Conservation (phyloP, 78 protist genomes). For the Dictyostelium capitatum region DNA sequence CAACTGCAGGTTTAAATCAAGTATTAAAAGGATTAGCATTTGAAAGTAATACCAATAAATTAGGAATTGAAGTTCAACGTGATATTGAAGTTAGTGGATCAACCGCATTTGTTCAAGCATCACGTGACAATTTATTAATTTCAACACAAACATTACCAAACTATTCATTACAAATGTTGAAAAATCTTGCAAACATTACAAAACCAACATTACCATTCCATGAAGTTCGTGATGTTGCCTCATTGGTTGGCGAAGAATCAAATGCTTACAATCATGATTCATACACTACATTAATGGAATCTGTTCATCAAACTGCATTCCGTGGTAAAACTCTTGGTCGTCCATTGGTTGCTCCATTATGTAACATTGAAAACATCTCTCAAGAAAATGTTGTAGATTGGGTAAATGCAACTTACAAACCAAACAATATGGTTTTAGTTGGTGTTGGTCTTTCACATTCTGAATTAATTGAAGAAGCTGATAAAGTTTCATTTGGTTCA, state of each 20-base stretch:
- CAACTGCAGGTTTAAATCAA: constrained; percentile 68
- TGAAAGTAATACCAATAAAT: constrained; percentile 34
- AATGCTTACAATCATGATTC: constrained; percentile 50
- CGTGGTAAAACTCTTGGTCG: constrained; percentile 81
- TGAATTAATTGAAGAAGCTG: constrained; percentile 65
- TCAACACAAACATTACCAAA: constrained; percentile 51
- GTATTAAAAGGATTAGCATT: constrained; percentile 56
- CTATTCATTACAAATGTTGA: constrained; percentile 47
- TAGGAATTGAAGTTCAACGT: constrained; percentile 66
- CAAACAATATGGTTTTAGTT: constrained; percentile 63
- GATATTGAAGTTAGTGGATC: constrained; percentile 50
- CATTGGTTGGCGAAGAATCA: constrained; percentile 15
- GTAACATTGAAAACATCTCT: constrained; percentile 22
- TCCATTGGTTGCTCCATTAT: constrained; percentile 77
- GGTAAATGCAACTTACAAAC: constrained; percentile 32
- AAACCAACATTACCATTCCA: constrained; percentile 72
- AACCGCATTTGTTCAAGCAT: constrained; percentile 58
- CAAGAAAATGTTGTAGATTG: constrained; percentile 9
- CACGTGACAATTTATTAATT: constrained; percentile 53
- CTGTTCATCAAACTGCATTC: constrained; percentile 42
- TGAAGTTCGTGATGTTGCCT: constrained; percentile 63
- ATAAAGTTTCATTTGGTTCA: constrained; percentile 33
- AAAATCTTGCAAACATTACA: constrained; percentile 33
- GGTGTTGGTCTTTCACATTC: constrained; percentile 62
- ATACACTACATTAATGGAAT: constrained; percentile 31